A percentile compares a stretch with the other conserved stretches of the same genome.
These are phyloP conservation scores for Trametes sanguinea DNA, from an alignment of 768 basidiomycete species.

Conservation along the genomic window DNA sequence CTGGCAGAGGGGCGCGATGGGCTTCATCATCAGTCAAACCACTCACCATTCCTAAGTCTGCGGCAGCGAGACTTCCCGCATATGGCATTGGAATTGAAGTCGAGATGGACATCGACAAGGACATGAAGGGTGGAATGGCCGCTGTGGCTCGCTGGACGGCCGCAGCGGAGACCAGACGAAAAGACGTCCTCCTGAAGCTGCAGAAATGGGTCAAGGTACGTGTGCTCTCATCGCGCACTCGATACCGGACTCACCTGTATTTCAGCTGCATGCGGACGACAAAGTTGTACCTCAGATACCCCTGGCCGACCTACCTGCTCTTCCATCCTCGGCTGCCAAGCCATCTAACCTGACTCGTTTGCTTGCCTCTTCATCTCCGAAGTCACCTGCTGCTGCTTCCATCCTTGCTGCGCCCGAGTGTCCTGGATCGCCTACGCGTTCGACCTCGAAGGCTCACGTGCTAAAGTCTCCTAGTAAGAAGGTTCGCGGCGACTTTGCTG, in stretches of 20 bases:
- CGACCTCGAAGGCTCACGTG: conserved; percentile 41
- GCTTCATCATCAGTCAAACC: conserved; percentile 69
- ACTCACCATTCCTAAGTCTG: conserved; percentile 70
- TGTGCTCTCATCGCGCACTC: not conserved
- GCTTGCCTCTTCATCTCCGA: conserved; percentile 75
- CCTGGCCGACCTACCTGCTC: conserved; percentile 62
- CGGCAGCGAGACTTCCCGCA: conserved; percentile 68
- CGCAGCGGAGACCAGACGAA: conserved; percentile 59
- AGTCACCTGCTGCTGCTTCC: conserved; percentile 38
- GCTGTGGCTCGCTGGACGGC: conserved; percentile 88
- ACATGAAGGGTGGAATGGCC: conserved; percentile 81
- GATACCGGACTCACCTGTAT: conserved; percentile 11
- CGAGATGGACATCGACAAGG: conserved; percentile 81
- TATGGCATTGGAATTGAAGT: conserved; percentile 89
- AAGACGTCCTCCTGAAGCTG: conserved; percentile 60
- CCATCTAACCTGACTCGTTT: conserved; percentile 69
- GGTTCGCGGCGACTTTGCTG: conserved; percentile 37
- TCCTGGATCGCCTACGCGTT: conserved; percentile 35
- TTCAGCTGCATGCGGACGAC: conserved; percentile 53
- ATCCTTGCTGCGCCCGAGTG: conserved; percentile 36
- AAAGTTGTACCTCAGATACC: conserved; percentile 59
- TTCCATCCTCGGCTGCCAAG: conserved; percentile 51
- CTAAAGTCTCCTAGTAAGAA: conserved; percentile 38
- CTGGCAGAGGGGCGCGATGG: conserved; percentile 83
- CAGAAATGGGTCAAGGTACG: conserved; percentile 65